Evolutionary conservation across 208 protist species (phyloP), one percentile per base, ranked within the genome.

Genomic region (Leishmania major): DNA sequence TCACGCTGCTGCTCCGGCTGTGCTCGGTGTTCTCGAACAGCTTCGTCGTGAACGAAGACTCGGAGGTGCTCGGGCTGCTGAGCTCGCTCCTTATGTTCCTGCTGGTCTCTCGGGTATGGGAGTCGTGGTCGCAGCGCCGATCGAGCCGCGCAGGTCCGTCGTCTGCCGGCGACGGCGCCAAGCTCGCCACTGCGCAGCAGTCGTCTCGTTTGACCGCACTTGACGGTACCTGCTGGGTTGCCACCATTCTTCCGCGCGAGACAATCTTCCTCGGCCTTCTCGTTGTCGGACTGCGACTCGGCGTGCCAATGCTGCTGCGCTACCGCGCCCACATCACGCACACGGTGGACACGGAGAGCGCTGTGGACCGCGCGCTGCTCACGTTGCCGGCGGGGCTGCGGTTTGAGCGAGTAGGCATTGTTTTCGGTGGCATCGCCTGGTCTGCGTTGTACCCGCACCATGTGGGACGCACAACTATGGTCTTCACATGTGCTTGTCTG

Each of bases 21-120:
- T 84, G 81, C 78, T 79, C 77, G 47, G 80, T 90, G 76, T 91
- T 95, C 80, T 90, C 93, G 31, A 96, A 96, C 83, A 95, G 93
- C 80, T 95, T 95, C 79, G 85, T 93, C 31, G 81, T 94, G 40
- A 91, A 93, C 59, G 93, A 96, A 60, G 90, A 94, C 81, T 86
- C 89, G 22, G 90, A 89, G 73, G 19, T 94, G 43, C 66, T 89
- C 45, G 84, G 81, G 47, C 75, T 93, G 47, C 74, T 89, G 37
- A 77, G 66, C 75, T 82, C 82, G 2, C 75, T 84, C 59, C 72
- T 89, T 49, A 28, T 78, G 69, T 10, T 80, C 17, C 78, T 93
- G 51, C 60, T 82, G 28, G 45, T 88, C 45, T 64, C 87, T 1
- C 80, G 84, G 13, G 22, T 66, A 37, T 13, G 7, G 22, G 75